phyloP scores from a whole-genome alignment of 1,284 basidiomycete species.

The Cystobasidium slooffiae region DNA sequence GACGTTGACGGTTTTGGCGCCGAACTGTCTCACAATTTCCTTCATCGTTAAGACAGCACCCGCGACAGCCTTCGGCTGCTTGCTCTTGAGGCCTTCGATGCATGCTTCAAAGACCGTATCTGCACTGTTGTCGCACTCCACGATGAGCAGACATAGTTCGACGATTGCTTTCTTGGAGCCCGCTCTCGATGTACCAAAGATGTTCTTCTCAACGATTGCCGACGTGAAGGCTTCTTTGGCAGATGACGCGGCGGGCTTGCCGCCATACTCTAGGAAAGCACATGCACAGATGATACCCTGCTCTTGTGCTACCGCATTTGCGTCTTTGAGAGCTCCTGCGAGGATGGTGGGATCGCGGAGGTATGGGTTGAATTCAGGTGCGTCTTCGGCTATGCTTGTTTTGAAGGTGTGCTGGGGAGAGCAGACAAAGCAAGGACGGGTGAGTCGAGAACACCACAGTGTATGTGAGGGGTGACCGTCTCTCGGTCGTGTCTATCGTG shows the following conservation, averaged over 20 bases:
- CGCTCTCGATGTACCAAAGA: constrained; percentile 79
- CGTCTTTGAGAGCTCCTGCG: constrained; percentile 84
- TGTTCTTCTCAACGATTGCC: constrained; percentile 91
- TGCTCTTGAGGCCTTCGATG: constrained; percentile 80
- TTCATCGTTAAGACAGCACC: constrained; percentile 78
- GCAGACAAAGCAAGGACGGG: too few relatives aligned
- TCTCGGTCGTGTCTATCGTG: neutral
- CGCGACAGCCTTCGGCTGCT: constrained; percentile 93
- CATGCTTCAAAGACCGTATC: constrained; percentile 82
- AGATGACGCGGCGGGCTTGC: constrained; percentile 74
- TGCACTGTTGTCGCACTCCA: constrained; percentile 82
- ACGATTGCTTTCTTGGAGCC: constrained; percentile 89
- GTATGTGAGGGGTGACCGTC: neutral
- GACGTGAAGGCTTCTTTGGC: constrained; percentile 74
- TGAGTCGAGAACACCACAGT: constrained; percentile 50
- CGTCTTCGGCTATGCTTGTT: constrained; percentile 85
- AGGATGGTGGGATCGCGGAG: constrained; percentile 71
- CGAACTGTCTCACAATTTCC: constrained; percentile 80
- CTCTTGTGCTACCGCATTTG: constrained; percentile 97
- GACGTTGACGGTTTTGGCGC: constrained; percentile 74
- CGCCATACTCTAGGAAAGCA: constrained; percentile 85
- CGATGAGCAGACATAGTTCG: constrained; percentile 85
- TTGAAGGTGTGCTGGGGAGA: constrained; percentile 64
- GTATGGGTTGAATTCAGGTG: constrained; percentile 92
- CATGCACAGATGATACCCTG: constrained; percentile 88